Percentiles rank a stretch among this genome's conserved stretches.
These are phyloP conservation scores for Metschnikowia matae DNA, from an alignment of 805 yeast species.

Conservation along the genomic window DNA sequence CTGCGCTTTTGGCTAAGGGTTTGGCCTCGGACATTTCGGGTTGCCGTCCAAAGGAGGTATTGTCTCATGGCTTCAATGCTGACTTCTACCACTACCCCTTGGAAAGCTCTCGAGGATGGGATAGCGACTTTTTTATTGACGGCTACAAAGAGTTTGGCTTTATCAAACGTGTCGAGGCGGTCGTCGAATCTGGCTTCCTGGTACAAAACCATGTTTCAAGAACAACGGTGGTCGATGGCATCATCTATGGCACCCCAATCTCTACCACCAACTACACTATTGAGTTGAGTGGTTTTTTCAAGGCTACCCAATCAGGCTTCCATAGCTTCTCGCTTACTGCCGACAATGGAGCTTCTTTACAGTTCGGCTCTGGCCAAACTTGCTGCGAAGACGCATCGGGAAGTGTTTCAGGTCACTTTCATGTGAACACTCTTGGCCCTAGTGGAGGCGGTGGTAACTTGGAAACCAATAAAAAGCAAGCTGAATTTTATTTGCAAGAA, in stretches of 20 bases:
- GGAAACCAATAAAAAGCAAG: not conserved
- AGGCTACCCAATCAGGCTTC: not conserved
- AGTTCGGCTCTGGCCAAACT: not conserved
- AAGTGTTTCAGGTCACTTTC: not conserved
- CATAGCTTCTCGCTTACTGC: not conserved
- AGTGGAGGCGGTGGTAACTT: not conserved
- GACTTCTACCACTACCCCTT: not conserved
- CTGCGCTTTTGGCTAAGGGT: not conserved
- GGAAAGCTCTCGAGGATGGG: not conserved
- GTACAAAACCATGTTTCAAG: not conserved
- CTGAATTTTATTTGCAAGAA: not conserved
- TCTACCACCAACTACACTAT: slow-evolving; percentile 6
- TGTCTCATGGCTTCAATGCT: not conserved
- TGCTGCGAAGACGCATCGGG: not conserved
- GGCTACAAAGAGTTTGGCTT: not conserved
- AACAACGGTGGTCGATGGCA: not conserved
- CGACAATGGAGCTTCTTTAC: not conserved
- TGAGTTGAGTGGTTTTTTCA: slow-evolving; percentile 7
- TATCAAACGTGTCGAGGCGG: not conserved
- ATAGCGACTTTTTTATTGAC: not conserved
- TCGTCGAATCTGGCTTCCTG: not conserved
- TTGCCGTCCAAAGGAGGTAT: not conserved
- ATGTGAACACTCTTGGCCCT: not conserved
- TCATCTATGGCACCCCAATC: slow-evolving; percentile 2
- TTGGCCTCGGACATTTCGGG: not conserved